These are phyloP conservation scores for Exsudoporus frostii DNA, from an alignment of 768 basidiomycete genomes.

Conservation along the genomic window DNA sequence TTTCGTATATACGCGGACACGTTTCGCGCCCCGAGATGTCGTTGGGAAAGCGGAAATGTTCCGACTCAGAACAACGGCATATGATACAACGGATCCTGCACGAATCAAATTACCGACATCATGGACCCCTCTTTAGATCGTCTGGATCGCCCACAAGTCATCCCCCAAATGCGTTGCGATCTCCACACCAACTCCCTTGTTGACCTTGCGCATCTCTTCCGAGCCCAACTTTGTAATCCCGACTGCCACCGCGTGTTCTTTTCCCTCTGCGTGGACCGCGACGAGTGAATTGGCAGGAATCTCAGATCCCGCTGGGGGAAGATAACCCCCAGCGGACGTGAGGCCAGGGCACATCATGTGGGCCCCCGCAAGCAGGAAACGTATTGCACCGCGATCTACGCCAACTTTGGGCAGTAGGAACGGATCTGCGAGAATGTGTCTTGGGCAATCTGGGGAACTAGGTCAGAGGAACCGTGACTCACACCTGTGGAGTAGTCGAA, in stretches of 20 bases:
- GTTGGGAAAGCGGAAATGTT: conserved; percentile 12
- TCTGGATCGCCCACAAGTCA: conserved; percentile 75
- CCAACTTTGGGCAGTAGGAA: conserved; percentile 83
- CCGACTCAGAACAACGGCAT: conserved; percentile 4
- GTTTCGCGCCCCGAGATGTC: not conserved
- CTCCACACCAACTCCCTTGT: conserved; percentile 90
- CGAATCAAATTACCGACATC: too few relatives aligned
- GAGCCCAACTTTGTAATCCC: conserved; percentile 79
- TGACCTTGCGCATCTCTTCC: conserved; percentile 86
- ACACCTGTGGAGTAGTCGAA: conserved; percentile 93
- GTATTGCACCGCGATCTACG: conserved; percentile 96
- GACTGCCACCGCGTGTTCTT: conserved; percentile 85
- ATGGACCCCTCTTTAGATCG: conserved; percentile 42
- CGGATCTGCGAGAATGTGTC: conserved; percentile 61
- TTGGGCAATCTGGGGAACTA: not conserved
- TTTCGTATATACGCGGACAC: too few relatives aligned
- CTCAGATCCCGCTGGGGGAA: conserved; percentile 69
- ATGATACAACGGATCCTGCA: not conserved
- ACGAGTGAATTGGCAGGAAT: conserved; percentile 74
- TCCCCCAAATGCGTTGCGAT: conserved; percentile 84
- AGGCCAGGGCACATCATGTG: conserved; percentile 98
- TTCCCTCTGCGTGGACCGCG: conserved; percentile 94
- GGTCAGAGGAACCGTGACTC: conserved; percentile 23
- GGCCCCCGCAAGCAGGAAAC: conserved; percentile 90
- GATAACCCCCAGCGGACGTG: conserved; percentile 85